Base-by-base conservation (phyloP, 345 rosid genomes). In the Aurinia saxatilis region DNA sequence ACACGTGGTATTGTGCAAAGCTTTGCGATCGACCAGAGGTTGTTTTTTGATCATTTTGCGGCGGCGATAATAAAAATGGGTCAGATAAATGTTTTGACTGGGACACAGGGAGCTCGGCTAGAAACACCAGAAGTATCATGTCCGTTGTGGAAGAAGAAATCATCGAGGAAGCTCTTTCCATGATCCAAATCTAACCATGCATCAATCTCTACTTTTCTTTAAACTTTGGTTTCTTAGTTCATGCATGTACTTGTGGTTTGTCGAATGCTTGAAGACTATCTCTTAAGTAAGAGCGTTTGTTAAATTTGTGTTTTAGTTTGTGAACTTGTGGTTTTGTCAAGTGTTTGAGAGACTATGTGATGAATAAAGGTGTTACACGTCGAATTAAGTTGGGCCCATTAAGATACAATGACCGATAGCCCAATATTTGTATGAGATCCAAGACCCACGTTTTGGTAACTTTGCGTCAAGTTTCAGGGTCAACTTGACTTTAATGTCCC, bases 31-130 rank as follows among this genome's bases (percentile, higher is more conserved):
- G 23, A 91, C 36, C 65, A 86, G 65, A 16, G 60, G 1, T 31
- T 83, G 58, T 91, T 91, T 75, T 91, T 84, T 1, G 87, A 89
- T 54, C 72, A 81, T 65, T 91, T 91, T 25, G 66, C 66, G 7
- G 19, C 10, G 5, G 65, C 82, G 0, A 86, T 91, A 95, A 62
- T 77, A 3, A 91, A 89, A 77, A 88, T 91, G 98, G 68, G 91
- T 2, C 92, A 88, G 57, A 14, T 84, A 53, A 57, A 74, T 19
- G 83, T 86, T 12, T 63, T 88, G 71, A 83, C 92, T 0, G 92
- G 93, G 2, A 72, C 41, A 0, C 65, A 76, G 10, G 96, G 98
- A 5, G 95, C 65, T 86, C 93, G 0, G 77, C 78, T 0, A 84
- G 77, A 71, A 92, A 89, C 63, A 54, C 81, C 0, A 76, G 64